A percentile compares a stretch with the other conserved stretches of the same genome.
phyloP scores from a whole-genome alignment of 169 alveolate genomes.

The Plasmodium inui region DNA sequence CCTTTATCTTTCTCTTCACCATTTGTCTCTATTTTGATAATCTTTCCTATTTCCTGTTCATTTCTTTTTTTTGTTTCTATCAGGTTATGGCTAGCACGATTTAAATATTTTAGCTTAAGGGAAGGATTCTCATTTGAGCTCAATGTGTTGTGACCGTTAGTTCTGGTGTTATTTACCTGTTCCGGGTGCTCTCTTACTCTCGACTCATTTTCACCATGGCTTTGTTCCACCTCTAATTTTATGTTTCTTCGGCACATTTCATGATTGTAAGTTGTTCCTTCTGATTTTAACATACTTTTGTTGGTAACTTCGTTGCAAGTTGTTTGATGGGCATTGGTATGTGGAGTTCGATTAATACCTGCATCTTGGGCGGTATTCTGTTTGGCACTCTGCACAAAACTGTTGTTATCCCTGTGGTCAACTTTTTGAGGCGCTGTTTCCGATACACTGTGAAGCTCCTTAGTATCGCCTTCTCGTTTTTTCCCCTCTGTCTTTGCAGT shows the following conservation, averaged over 20 bases:
- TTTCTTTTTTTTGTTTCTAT: background rate
- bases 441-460: background rate
- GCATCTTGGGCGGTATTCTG: background rate
- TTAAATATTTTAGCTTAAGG: background rate
- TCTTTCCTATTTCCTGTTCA: background rate
- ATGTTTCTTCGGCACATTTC: background rate
- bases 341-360: background rate
- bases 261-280: background rate
- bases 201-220: background rate
- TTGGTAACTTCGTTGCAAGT: background rate
- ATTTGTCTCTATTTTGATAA: background rate
- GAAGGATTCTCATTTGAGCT: background rate
- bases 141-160: background rate
- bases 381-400: background rate
- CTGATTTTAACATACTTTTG: background rate
- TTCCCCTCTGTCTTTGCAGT: background rate
- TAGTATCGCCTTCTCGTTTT: background rate
- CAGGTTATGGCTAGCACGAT: background rate
- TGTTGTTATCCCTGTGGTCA: background rate
- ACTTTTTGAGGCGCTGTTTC: background rate
- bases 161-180: background rate
- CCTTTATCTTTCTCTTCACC: background rate
- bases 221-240: slow-evolving; percentile 12
- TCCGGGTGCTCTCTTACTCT: background rate
- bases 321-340: background rate